Percentiles rank a stretch among this genome's conserved stretches.
phyloP scores from a whole-genome alignment of 2,329 filamentous ascomycete species.

The Rutstroemia sp. region DNA sequence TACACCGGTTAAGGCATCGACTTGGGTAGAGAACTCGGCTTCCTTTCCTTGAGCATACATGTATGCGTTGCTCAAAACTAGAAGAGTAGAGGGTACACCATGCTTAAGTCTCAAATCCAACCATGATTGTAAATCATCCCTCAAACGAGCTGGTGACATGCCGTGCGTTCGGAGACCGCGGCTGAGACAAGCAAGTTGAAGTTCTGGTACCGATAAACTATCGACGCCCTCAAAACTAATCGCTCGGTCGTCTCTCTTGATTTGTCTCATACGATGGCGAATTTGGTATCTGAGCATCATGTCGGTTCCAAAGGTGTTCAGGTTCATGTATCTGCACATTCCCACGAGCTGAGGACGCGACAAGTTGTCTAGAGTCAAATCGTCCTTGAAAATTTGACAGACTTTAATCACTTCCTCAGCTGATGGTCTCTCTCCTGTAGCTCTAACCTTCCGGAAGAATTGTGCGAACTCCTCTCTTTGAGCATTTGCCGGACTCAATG shows the following conservation, averaged over 20 bases:
- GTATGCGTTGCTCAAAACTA: slow-evolving; percentile 95
- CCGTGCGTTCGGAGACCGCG: slow-evolving; percentile 90
- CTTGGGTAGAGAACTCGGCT: slow-evolving; percentile 75
- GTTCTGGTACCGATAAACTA: slow-evolving; percentile 82
- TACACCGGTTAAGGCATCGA: slow-evolving; percentile 87
- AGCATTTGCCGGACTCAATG: slow-evolving; percentile 73
- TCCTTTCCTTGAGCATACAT: slow-evolving; percentile 88
- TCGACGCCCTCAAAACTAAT: slow-evolving; percentile 93
- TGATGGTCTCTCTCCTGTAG: slow-evolving; percentile 84
- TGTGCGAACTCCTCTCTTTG: slow-evolving; percentile 91
- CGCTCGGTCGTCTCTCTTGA: slow-evolving; percentile 94
- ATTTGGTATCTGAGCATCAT: slow-evolving; percentile 97
- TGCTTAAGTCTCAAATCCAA: slow-evolving; percentile 88
- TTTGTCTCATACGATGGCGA: slow-evolving; percentile 96
- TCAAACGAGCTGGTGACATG: slow-evolving; percentile 78
- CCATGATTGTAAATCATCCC: slow-evolving; percentile 90
- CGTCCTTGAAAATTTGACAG: slow-evolving; percentile 98
- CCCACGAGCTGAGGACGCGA: slow-evolving; percentile 92
- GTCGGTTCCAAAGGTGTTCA: slow-evolving; percentile 95
- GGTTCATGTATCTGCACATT: slow-evolving; percentile 97
- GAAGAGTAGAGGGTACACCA: slow-evolving; percentile 89
- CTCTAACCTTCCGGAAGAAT: slow-evolving; percentile 94
- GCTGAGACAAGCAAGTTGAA: slow-evolving; percentile 86
- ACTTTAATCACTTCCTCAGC: slow-evolving; percentile 93
- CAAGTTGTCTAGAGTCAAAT: slow-evolving; percentile 93